Evolutionary conservation across 495 filamentous ascomycete species (phyloP).

Genomic region (Physcia stellaris): DNA sequence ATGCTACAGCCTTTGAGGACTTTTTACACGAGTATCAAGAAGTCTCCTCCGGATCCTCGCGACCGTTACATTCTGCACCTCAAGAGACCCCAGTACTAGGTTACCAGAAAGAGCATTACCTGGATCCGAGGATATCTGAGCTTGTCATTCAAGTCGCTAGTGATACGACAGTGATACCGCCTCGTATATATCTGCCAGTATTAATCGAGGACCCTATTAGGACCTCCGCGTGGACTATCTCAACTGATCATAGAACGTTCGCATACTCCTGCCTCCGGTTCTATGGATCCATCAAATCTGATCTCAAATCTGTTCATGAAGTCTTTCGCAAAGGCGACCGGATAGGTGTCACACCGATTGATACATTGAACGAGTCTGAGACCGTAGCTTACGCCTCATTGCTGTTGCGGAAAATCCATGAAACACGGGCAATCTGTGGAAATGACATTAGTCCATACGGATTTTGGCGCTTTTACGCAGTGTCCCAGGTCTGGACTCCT

Average conservation of each 20-base stretch:
- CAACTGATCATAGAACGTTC: constrained; percentile 35
- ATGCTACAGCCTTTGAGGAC: constrained; percentile 19
- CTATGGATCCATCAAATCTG: constrained; percentile 17
- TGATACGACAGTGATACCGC: constrained; percentile 7
- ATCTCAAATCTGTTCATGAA: no score
- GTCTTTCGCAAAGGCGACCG: constrained; percentile 8
- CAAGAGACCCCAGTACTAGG: neutral
- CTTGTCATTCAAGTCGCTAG: constrained; percentile 23
- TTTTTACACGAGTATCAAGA: constrained; percentile 33
- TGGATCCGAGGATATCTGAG: constrained; percentile 40
- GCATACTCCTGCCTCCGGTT: constrained; percentile 46
- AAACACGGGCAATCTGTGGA: neutral
- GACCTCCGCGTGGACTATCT: constrained; percentile 50
- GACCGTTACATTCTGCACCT: neutral
- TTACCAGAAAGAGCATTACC: neutral
- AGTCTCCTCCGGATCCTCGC: neutral
- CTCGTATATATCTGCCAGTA: constrained; percentile 40
- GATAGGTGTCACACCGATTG: constrained; percentile 26
- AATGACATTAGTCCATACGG: neutral
- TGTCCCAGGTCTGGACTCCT: no score
- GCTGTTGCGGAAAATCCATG: neutral
- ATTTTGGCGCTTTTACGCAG: constrained; percentile 2
- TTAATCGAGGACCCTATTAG: constrained; percentile 43
- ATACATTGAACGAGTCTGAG: neutral
- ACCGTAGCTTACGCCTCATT: neutral